Conservation (phyloP, 2,329 filamentous ascomycete genomes). For the Sporothrix brasiliensis region DNA sequence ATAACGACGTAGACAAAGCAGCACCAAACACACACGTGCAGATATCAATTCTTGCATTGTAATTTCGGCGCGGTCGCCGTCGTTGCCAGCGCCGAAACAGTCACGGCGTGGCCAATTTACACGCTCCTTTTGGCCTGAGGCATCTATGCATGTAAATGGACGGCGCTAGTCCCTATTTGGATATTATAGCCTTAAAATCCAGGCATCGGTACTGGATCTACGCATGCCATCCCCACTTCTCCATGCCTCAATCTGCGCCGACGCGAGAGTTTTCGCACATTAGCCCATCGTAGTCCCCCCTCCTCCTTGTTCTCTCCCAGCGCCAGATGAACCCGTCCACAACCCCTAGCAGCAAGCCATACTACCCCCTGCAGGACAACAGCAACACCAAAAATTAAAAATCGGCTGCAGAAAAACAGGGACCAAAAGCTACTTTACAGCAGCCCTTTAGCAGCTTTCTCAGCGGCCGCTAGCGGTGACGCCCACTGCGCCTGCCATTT, state of each 20-base stretch:
- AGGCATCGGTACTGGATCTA: constrained; percentile 38
- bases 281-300: constrained; percentile 26
- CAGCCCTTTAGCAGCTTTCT: neutral
- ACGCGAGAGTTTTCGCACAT: constrained; percentile 31
- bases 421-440: constrained; percentile 22
- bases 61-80: constrained; percentile 3
- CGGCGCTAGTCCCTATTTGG: constrained; percentile 19
- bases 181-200: constrained; percentile 33
- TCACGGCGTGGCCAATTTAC: constrained; percentile 22
- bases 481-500: constrained; percentile 7
- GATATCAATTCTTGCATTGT: neutral
- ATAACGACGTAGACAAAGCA: neutral
- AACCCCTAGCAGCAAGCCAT: constrained; percentile 4
- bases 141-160: constrained; percentile 29
- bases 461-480: neutral
- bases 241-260: constrained; percentile 36
- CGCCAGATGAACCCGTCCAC: neutral
- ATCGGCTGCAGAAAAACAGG: neutral
- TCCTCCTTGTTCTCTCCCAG: constrained; percentile 15
- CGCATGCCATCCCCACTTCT: constrained; percentile 31
- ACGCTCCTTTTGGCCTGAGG: constrained; percentile 34
- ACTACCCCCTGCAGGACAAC: constrained; percentile 6
- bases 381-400: neutral
- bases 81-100: constrained; percentile 25
- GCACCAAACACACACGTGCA: neutral